phyloP scores from a whole-genome alignment of 2,329 filamentous ascomycete genomes.

The Aspergillus fumigatiaffinis region DNA sequence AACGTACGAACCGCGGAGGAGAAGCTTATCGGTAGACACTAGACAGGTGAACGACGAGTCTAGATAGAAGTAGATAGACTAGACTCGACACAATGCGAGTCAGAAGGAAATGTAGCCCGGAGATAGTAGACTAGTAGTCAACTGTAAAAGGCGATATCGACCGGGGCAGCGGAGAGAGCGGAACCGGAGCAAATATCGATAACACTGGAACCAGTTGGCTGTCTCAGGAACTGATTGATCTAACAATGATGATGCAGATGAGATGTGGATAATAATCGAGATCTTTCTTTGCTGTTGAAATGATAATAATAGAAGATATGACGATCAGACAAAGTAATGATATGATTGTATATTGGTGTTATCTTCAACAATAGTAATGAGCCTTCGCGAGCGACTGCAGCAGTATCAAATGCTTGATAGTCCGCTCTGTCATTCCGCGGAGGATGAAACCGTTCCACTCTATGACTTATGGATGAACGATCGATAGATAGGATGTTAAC shows the following conservation, averaged over 20 bases:
- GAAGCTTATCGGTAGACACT: constrained; percentile 23
- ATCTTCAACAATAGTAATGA: neutral
- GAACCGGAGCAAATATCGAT: constrained; percentile 13
- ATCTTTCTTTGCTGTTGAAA: neutral
- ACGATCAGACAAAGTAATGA: neutral
- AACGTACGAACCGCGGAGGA: constrained; percentile 19
- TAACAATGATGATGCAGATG: neutral
- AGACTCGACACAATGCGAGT: neutral
- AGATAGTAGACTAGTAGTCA: neutral
- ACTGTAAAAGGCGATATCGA: neutral
- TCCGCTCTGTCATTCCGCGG: constrained; percentile 28
- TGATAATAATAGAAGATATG: neutral
- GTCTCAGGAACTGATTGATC: neutral
- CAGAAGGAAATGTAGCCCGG: neutral
- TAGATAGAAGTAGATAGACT: neutral
- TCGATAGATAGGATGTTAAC: neutral
- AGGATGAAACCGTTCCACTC: neutral
- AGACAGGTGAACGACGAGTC: constrained; percentile 1
- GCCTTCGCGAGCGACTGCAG: constrained; percentile 23
- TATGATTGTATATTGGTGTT: neutral
- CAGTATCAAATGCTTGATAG: constrained; percentile 26
- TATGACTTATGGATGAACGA: neutral
- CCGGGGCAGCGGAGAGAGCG: constrained; percentile 11
- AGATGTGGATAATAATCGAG: constrained; percentile 1
- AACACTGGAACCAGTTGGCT: constrained; percentile 3